Evolutionary conservation across 2,329 filamentous ascomycete species (phyloP).

Genomic region (Cladobotryum mycophilum): DNA sequence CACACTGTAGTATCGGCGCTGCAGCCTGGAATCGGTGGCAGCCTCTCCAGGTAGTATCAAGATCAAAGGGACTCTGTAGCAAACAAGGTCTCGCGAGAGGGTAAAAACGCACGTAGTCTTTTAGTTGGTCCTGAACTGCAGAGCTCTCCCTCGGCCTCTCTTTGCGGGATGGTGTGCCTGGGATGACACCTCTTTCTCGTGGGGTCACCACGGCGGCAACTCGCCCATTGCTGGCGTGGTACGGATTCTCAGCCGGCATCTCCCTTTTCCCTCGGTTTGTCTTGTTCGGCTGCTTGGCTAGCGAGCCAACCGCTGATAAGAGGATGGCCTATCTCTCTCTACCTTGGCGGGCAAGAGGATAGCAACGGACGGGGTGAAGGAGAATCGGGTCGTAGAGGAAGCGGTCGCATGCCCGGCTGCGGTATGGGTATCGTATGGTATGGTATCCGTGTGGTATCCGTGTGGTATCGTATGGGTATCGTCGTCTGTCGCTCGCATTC

Average conservation of each 20-base stretch:
- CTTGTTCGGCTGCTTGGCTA: not conserved
- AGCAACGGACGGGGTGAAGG: slow-evolving; percentile 5
- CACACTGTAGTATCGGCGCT: not conserved
- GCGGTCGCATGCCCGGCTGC: slow-evolving; percentile 15
- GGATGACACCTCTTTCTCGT: slow-evolving; percentile 36
- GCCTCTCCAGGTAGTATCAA: not conserved
- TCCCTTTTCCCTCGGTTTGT: slow-evolving; percentile 9
- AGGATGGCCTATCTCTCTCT: not conserved
- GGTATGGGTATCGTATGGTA: slow-evolving; percentile 6
- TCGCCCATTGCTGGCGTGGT: slow-evolving; percentile 40
- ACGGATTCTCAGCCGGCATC: slow-evolving; percentile 30
- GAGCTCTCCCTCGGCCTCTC: slow-evolving; percentile 56
- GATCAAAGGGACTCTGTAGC: not conserved
- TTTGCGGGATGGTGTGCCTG: slow-evolving; percentile 56
- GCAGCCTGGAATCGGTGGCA: not conserved
- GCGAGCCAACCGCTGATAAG: not conserved
- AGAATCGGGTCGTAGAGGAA: slow-evolving; percentile 6
- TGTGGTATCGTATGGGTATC: not conserved
- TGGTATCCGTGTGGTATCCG: too few relatives aligned
- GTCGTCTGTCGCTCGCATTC: slow-evolving; percentile 13
- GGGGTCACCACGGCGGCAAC: slow-evolving; percentile 32
- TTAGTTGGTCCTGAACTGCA: slow-evolving; percentile 68
- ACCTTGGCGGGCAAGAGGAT: slow-evolving; percentile 3
- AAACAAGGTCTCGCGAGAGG: slow-evolving; percentile 1
- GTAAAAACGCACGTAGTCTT: slow-evolving; percentile 63